These are phyloP conservation scores for Agapanthus africanus DNA, from an alignment of 106 monocot genomes.

Conservation along the genomic window DNA sequence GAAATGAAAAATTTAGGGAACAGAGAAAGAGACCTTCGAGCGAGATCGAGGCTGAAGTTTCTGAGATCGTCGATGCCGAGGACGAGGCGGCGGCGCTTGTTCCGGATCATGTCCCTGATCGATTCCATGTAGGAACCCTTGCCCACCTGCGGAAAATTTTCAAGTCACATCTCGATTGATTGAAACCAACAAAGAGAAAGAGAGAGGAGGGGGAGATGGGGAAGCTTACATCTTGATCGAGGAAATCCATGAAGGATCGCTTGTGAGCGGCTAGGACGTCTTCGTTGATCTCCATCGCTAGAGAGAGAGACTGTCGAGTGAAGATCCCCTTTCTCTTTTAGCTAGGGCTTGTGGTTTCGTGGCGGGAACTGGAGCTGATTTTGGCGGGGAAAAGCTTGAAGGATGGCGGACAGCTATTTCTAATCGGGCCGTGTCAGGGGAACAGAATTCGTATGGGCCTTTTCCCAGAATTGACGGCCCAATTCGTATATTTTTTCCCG, in stretches of 20 bases:
- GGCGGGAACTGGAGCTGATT: background rate
- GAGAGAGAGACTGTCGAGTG: background rate
- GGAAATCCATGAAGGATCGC: constrained; percentile 76
- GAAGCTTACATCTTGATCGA: constrained; percentile 71
- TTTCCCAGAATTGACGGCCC: too few species aligned
- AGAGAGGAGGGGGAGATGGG: background rate
- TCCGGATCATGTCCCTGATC: constrained; percentile 65
- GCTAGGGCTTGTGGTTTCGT: background rate
- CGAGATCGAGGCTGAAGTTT: constrained; percentile 74
- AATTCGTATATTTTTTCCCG: too few species aligned
- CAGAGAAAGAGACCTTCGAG: constrained; percentile 47
- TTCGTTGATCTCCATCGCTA: constrained; percentile 84
- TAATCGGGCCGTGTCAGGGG: background rate
- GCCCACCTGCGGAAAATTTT: constrained; percentile 42
- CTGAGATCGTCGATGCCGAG: constrained; percentile 81
- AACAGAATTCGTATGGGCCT: too few species aligned
- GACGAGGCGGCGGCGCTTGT: constrained; percentile 70
- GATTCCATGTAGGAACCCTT: constrained; percentile 62
- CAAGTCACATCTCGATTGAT: background rate
- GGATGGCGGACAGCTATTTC: background rate
- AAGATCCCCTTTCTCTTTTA: background rate
- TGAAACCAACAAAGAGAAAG: background rate
- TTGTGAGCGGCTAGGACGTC: constrained; percentile 76
- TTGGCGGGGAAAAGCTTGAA: background rate
- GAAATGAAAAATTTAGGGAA: background rate